Conservation (phyloP, 2,329 filamentous ascomycete species). For the Ascocoryne sarcoides region DNA sequence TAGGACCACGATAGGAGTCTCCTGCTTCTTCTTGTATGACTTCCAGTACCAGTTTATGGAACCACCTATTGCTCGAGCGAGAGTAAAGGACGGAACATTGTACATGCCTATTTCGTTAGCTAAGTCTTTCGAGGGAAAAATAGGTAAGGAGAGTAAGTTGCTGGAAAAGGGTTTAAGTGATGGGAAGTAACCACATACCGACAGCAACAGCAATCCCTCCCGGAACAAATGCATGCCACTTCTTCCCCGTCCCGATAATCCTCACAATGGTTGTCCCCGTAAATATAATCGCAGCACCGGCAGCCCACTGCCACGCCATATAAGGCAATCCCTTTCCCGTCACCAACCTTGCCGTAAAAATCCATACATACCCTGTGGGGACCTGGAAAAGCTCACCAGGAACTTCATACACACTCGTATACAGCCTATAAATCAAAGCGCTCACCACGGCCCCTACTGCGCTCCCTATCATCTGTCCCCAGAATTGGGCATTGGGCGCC, state of each 20-base stretch:
- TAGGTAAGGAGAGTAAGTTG: conserved; percentile 1
- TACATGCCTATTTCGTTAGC: conserved; percentile 64
- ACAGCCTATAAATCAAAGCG: conserved; percentile 80
- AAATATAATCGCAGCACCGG: conserved; percentile 67
- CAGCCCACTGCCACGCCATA: conserved; percentile 74
- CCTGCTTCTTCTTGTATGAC: conserved; percentile 40
- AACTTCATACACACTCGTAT: conserved; percentile 81
- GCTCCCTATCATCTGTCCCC: conserved; percentile 87
- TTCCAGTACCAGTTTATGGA: conserved; percentile 71
- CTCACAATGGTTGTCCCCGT: conserved; percentile 60
- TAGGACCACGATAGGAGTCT: conserved; percentile 79
- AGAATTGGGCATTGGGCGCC: conserved; percentile 90
- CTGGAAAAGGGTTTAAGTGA: background rate
- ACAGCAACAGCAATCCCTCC: conserved; percentile 95
- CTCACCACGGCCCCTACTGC: conserved; percentile 79
- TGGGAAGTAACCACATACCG: conserved; percentile 40
- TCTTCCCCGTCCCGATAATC: conserved; percentile 42
- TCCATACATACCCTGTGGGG: conserved; percentile 93
- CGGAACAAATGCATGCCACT: conserved; percentile 71
- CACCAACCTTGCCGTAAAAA: conserved; percentile 89
- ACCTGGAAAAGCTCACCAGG: conserved; percentile 88
- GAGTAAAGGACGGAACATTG: conserved; percentile 90
- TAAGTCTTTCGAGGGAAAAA: background rate
- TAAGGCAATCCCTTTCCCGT: conserved; percentile 81
- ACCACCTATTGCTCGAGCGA: conserved; percentile 79